Evolutionary conservation across 2,329 filamentous ascomycete species (phyloP).

Genomic region (Fusarium gaditjirri): DNA sequence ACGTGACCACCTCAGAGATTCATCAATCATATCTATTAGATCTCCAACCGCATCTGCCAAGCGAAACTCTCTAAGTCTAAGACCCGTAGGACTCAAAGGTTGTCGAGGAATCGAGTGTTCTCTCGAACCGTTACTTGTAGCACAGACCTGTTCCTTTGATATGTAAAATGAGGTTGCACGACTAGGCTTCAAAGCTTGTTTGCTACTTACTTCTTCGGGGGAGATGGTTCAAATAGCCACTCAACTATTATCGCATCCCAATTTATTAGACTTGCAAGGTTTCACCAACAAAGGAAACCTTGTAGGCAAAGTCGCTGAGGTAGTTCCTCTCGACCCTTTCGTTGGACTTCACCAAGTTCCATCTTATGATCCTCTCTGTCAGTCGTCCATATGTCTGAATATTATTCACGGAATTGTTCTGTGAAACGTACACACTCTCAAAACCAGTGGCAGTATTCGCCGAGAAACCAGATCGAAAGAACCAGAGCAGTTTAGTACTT

Average conservation of each 20-base stretch:
- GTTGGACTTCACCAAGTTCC: background rate
- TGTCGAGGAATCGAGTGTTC: background rate
- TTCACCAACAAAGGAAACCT: background rate
- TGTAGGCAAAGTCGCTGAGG: background rate
- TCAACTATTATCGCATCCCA: background rate
- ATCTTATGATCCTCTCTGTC: background rate
- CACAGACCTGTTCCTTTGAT: background rate
- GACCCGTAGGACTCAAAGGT: background rate
- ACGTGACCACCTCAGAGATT: constrained; percentile 5
- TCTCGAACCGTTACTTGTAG: constrained; percentile 7
- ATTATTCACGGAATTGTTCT: background rate
- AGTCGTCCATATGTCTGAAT: background rate
- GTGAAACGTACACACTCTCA: background rate
- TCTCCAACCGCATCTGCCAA: background rate
- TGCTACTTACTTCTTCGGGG: background rate
- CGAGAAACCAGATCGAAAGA: background rate
- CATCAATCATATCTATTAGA: background rate
- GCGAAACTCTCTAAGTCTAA: constrained; percentile 1
- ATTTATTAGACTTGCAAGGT: background rate
- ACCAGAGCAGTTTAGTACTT: too few species aligned
- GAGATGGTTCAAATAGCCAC: background rate
- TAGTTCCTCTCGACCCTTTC: background rate
- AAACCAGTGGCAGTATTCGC: background rate
- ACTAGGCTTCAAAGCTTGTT: background rate
- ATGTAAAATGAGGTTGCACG: background rate